These are phyloP conservation scores for Leishmania turanica DNA, from an alignment of 208 protist species.

Conservation along the genomic window DNA sequence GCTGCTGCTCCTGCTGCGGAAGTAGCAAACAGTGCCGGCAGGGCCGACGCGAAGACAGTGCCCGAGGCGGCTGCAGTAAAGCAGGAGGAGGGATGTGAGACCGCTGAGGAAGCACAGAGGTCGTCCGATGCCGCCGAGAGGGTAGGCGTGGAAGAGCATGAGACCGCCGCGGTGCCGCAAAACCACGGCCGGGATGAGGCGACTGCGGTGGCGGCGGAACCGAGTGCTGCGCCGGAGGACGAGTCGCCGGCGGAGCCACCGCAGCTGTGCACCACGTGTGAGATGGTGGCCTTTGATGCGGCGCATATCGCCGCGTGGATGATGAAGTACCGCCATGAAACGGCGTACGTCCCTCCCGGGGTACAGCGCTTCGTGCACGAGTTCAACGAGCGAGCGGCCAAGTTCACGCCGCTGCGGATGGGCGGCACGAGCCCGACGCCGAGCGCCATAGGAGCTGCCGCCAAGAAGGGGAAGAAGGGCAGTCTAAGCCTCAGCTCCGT, in stretches of 20 bases:
- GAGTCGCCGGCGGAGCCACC: not conserved
- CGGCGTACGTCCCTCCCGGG: conserved; percentile 38
- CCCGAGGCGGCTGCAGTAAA: not conserved
- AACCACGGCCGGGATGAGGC: not conserved
- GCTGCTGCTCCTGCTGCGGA: not conserved
- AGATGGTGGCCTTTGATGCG: conserved; percentile 46
- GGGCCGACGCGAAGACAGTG: not conserved
- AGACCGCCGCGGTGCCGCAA: not conserved
- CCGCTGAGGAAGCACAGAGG: not conserved
- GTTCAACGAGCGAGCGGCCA: conserved; percentile 7
- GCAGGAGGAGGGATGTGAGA: not conserved
- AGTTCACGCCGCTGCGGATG: conserved; percentile 13
- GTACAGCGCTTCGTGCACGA: conserved; percentile 42
- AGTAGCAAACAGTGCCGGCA: not conserved
- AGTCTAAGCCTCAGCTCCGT: not conserved
- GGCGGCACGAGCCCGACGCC: not conserved
- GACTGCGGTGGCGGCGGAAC: not conserved
- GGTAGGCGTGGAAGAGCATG: not conserved
- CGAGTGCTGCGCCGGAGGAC: not conserved
- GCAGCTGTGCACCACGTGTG: conserved; percentile 19
- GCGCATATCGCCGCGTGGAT: conserved; percentile 41
- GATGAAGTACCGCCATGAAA: conserved; percentile 35
- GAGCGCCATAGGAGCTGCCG: not conserved
- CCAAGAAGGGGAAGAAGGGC: conserved; percentile 18
- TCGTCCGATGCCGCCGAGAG: not conserved